phyloP scores from a whole-genome alignment of 2,329 filamentous ascomycete genomes.

The Arthrobotrys sphaeroides region DNA sequence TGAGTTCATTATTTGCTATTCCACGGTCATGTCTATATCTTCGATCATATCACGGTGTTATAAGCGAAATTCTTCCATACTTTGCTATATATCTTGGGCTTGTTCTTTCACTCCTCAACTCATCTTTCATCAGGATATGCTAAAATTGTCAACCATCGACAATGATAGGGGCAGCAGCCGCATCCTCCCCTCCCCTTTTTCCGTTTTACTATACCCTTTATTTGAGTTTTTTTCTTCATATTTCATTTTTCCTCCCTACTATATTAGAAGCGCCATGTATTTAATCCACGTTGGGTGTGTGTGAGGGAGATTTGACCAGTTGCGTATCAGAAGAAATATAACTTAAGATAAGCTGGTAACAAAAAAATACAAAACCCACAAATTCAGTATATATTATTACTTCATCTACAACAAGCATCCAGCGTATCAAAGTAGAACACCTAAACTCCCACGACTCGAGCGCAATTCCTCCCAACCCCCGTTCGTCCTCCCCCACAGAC shows the following conservation, averaged over 20 bases:
- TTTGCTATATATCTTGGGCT: slow-evolving; percentile 28
- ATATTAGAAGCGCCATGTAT: slow-evolving; percentile 41
- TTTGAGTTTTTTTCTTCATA: slow-evolving; percentile 12
- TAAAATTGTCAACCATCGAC: no score
- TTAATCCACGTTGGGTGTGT: slow-evolving; percentile 12
- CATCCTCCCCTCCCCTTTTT: slow-evolving; percentile 54
- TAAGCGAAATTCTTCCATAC: slow-evolving; percentile 43
- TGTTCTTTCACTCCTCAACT: slow-evolving; percentile 27
- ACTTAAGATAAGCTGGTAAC: no score
- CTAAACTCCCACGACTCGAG: background rate
- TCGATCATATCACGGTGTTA: slow-evolving; percentile 52
- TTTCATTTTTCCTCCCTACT: no score
- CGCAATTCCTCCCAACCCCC: no score
- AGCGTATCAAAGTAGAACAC: background rate
- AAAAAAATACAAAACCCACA: background rate
- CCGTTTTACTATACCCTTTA: slow-evolving; percentile 10
- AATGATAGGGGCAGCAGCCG: slow-evolving; percentile 65
- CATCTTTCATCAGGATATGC: no score
- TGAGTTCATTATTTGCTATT: background rate
- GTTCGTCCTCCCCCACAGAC: background rate
- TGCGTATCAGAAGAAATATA: slow-evolving; percentile 6
- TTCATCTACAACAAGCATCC: background rate
- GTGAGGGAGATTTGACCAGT: background rate
- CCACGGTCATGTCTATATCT: slow-evolving; percentile 47
- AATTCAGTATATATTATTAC: background rate